A percentile compares a stretch with the other conserved stretches of the same genome.
phyloP scores from a whole-genome alignment of 169 alveolate species.

The Plasmodium falciparum region DNA sequence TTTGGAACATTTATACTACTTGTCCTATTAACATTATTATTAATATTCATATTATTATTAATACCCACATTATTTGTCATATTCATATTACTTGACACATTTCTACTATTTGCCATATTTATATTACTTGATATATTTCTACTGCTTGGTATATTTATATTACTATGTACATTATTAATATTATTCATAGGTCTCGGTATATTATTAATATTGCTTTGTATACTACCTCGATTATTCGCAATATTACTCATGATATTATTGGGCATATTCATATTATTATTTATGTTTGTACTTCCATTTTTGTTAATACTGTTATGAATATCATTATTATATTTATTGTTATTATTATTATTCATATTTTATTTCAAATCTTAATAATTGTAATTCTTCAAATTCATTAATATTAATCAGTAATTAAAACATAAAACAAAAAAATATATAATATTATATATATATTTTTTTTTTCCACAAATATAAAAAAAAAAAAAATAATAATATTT shows the following conservation, averaged over 20 bases:
- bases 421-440: no score
- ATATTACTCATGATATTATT: conserved; percentile 6
- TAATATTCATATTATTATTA: conserved; percentile 26
- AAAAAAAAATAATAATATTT: no score
- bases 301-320: conserved; percentile 21
- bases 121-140: background rate
- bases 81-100: conserved; percentile 22
- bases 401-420: no score
- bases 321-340: conserved; percentile 34
- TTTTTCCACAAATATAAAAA: no score
- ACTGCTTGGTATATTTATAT: background rate
- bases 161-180: background rate
- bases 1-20: conserved; percentile 5
- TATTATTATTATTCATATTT: conserved; percentile 5
- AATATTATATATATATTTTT: no score
- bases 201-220: conserved; percentile 3
- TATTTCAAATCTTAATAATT: no score
- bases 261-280: conserved; percentile 21
- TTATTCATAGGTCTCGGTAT: conserved; percentile 3
- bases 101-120: conserved; percentile 1
- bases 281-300: conserved; percentile 25
- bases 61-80: background rate
- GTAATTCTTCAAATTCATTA: no score
- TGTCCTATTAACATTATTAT: conserved; percentile 6
- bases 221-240: conserved; percentile 6